Base-by-base conservation (phyloP, 192 early-diverging fungal genomes). In the Coemansia reversa region DNA sequence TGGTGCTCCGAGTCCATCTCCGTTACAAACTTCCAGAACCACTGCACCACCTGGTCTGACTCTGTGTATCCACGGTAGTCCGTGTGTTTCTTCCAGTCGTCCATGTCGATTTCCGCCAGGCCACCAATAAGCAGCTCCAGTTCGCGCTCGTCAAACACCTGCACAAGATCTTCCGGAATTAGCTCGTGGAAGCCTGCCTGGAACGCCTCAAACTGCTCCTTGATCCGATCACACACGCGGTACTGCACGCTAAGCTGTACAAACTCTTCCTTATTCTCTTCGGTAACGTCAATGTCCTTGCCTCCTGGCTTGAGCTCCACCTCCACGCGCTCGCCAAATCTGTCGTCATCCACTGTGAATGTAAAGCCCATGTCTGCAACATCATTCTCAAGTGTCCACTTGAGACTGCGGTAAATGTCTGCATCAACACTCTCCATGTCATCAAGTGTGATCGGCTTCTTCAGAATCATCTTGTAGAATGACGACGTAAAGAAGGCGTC, bases 1-100 rank as follows among this genome's bases (percentile, higher is more conserved):
- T 92, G 92, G 89, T 94, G 95, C 83, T 98, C 96, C 20, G 85
- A 82, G 65, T 98, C 96, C 91, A 90, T 93, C 30, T 82, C 82
- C 22, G 81, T 62, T 29, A 98, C 87, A 68, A 89, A 94, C 85
- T 93, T 88, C 96, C 96, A 98, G 88, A 98, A 98, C 91, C 91
- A 94, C 75, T 91, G 90, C 61, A 97, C 86, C 7, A 94, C 91
- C 66, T 95, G 92, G 78, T 98, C 96, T 24, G 91, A 88, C 74
- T 98, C 95, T n/a, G 91, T 93, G 84, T 95, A 98, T 19, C 94
- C 95, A 62, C 96, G 79, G 67, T 98, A 98, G 72, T 98, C 95
- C 1, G 95, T 98, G 67, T 97, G 86, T 82, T 97, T 98, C 86
- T 93, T 94, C 96, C 96, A 98, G 81, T 98, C 96, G 47, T 96